Evolutionary conservation across 2,329 filamentous ascomycete species (phyloP).

Genomic region (Meredithiella fracta): DNA sequence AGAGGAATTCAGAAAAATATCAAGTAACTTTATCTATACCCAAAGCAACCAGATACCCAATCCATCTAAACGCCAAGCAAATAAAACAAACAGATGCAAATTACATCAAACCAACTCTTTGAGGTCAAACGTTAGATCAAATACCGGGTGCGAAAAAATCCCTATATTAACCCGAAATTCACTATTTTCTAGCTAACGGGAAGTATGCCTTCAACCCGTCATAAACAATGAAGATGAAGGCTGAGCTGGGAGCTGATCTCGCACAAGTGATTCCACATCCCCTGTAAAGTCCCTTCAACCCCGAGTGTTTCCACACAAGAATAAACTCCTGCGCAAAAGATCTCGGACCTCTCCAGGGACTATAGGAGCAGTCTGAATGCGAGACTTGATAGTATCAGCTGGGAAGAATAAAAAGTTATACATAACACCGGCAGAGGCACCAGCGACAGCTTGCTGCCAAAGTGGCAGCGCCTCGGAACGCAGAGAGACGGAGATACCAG

Average conservation of each 20-base stretch:
- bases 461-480: conserved; percentile 49
- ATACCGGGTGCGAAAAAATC: conserved; percentile 17
- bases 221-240: conserved; percentile 92
- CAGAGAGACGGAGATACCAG: conserved; percentile 35
- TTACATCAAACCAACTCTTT: conserved; percentile 15
- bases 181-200: conserved; percentile 26
- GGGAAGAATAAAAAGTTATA: conserved; percentile 98
- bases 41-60: not conserved
- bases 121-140: not conserved
- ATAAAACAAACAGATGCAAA: not conserved
- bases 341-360: conserved; percentile 35
- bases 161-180: conserved; percentile 2
- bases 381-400: conserved; percentile 90
- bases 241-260: conserved; percentile 83
- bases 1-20: not conserved
- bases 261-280: conserved; percentile 88
- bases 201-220: conserved; percentile 65
- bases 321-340: conserved; percentile 58
- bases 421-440: conserved; percentile 73
- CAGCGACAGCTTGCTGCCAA: conserved; percentile 75
- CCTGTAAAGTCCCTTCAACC: conserved; percentile 71
- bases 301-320: conserved; percentile 66
- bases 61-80: conserved; percentile 5
- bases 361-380: conserved; percentile 80
- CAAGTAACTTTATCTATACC: not conserved